These are phyloP conservation scores for Gossypium trilobum DNA, from an alignment of 441 rosid species.

Conservation along the genomic window DNA sequence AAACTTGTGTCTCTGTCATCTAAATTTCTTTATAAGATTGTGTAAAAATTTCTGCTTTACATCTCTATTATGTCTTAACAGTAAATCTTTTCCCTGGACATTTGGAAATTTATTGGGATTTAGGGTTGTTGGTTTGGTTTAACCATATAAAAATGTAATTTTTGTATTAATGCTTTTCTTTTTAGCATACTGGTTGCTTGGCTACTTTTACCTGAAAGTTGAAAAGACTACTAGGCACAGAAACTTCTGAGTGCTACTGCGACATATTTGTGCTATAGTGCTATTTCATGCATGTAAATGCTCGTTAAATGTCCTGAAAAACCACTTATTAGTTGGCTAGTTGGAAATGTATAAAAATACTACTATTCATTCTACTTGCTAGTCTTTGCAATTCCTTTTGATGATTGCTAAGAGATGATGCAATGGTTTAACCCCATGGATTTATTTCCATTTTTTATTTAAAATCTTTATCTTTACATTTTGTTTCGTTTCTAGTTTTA, in stretches of 20 bases:
- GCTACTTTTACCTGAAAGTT: background rate
- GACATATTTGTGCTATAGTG: background rate
- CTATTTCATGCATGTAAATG: background rate
- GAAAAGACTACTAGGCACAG: background rate
- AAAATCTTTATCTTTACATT: background rate
- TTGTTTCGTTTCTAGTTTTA: background rate
- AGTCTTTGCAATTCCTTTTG: background rate
- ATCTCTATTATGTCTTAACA: background rate
- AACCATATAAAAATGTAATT: background rate
- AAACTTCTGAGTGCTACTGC: background rate
- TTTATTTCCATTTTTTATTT: background rate
- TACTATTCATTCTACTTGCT: conserved; percentile 1
- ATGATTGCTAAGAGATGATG: background rate
- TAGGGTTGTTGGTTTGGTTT: background rate
- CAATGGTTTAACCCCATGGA: background rate
- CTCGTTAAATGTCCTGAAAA: background rate
- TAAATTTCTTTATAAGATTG: background rate
- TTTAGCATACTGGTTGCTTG: background rate
- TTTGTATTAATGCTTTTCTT: background rate
- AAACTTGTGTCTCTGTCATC: background rate
- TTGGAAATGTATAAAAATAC: background rate
- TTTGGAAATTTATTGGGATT: background rate
- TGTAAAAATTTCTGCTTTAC: background rate
- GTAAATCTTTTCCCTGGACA: background rate
- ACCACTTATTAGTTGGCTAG: background rate